A percentile compares a stretch with the other conserved stretches of the same genome.
phyloP scores from a whole-genome alignment of 2,329 filamentous ascomycete genomes.

The Hypomyces perniciosus region DNA sequence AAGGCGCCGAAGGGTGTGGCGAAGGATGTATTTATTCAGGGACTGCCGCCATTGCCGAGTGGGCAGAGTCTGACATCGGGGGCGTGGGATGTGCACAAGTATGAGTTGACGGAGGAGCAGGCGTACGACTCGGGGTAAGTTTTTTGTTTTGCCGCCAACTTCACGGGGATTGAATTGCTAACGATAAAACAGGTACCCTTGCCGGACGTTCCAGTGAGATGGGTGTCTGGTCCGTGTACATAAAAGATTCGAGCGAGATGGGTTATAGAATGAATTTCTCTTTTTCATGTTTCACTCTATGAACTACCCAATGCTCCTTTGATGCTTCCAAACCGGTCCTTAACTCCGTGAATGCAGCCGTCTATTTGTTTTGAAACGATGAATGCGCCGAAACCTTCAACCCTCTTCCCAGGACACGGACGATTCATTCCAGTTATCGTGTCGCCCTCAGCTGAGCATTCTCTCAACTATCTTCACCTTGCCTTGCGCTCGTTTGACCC shows the following conservation, averaged over 20 bases:
- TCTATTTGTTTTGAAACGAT: background rate
- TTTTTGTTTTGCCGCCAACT: background rate
- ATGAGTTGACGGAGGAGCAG: constrained; percentile 58
- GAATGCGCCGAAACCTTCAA: background rate
- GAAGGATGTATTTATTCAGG: constrained; percentile 63
- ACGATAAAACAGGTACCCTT: constrained; percentile 50
- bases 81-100: constrained; percentile 61
- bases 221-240: constrained; percentile 23
- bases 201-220: constrained; percentile 52
- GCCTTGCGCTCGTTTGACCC: constrained; percentile 73
- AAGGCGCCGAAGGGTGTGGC: constrained; percentile 47
- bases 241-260: constrained; percentile 21
- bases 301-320: constrained; percentile 1
- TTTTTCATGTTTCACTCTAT: constrained; percentile 12
- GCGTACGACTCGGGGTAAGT: constrained; percentile 67
- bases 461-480: constrained; percentile 83
- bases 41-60: constrained; percentile 80
- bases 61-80: constrained; percentile 53
- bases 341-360: constrained; percentile 4
- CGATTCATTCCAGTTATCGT: background rate
- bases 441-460: constrained; percentile 38
- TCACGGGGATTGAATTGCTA: constrained; percentile 21
- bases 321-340: background rate
- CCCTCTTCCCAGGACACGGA: background rate
- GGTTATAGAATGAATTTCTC: constrained; percentile 23